A percentile compares a stretch with the other conserved stretches of the same genome.
These are phyloP conservation scores for Colletotrichum sp. DNA, from an alignment of 2,329 filamentous ascomycete genomes.

Conservation along the genomic window DNA sequence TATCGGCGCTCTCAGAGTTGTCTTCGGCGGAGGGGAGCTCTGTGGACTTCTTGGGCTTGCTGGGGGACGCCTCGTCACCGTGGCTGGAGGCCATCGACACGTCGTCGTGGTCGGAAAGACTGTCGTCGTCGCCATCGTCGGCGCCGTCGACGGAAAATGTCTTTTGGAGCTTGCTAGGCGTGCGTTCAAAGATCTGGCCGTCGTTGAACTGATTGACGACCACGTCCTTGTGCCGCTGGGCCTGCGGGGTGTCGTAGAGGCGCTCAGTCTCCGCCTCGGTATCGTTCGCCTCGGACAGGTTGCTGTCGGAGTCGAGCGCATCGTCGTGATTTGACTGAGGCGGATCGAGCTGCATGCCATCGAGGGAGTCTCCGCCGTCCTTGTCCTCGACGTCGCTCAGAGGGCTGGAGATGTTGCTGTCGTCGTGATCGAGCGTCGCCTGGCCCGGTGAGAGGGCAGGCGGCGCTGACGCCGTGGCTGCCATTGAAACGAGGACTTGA, in stretches of 20 bases:
- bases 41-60: conserved; percentile 33
- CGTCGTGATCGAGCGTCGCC: conserved; percentile 57
- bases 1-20: conserved; percentile 41
- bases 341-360: conserved; percentile 56
- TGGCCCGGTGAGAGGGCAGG: conserved; percentile 53
- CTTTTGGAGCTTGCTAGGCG: conserved; percentile 78
- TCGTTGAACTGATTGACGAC: conserved; percentile 62
- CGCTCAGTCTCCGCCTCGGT: conserved; percentile 95
- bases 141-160: conserved; percentile 38
- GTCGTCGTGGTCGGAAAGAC: conserved; percentile 46
- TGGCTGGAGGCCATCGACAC: conserved; percentile 43
- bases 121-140: conserved; percentile 41
- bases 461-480: conserved; percentile 56
- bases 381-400: conserved; percentile 90
- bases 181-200: conserved; percentile 64
- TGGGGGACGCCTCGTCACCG: conserved; percentile 39
- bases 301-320: conserved; percentile 54
- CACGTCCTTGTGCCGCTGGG: conserved; percentile 66
- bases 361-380: conserved; percentile 71
- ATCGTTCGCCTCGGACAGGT: conserved; percentile 66
- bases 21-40: conserved; percentile 32
- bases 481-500: conserved; percentile 43
- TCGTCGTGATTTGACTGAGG: conserved; percentile 23
- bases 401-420: conserved; percentile 84
- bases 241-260: conserved; percentile 85